Base-by-base conservation (phyloP, 352 stramenopile genomes). In the Globisporangium okanoganense region DNA sequence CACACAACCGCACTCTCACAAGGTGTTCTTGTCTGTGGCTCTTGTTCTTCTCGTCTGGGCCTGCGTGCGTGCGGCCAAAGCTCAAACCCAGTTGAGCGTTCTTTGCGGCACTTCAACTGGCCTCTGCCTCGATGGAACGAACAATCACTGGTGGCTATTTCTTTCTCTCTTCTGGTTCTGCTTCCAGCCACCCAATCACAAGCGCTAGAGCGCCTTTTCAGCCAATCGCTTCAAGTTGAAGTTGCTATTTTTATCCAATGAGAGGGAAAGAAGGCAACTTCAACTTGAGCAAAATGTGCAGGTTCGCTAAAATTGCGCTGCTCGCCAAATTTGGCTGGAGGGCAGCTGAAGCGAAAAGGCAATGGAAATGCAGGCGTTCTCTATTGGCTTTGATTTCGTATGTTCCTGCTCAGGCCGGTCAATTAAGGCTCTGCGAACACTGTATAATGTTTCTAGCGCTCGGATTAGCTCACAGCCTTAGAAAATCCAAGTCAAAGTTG, bases 161-260 rank as follows among this genome's bases (percentile, higher is more conserved):
- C n/a, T n/a, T n/a, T 52, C 27, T 40, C 65, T 73, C 63, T 50
- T 70, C 67, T 44, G 49, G 63, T 64, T 50, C 53, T 47, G 13
- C 12, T 62, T 43, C 61, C 52, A 59, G n/a, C n/a, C n/a, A n/a
- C 55, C 56, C 35, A 40, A 40, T 40, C 6, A 40, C 35, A 40
- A n/a, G 5, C 8, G 13, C 36, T 6, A n/a, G 14, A 4, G 47
- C 31, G 36, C 43, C 43, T 55, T 43, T n/a, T 47, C 62, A 41
- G 35, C 35, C 58, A 57, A 33, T 41, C 36, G 61, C 49, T 56
- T 41, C 53, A 41, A 62, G 38, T 18, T 13, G 14, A 13, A 24
- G 20, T 12, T n/a, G 0, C 18, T 2, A 2, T 36, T 72, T 73
- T 75, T 31, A 62, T 10, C 67, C 72, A 73, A 83, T 73, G 10